These are phyloP conservation scores for Prototheca cutis DNA, from an alignment of 163 green algal species.

Conservation along the genomic window DNA sequence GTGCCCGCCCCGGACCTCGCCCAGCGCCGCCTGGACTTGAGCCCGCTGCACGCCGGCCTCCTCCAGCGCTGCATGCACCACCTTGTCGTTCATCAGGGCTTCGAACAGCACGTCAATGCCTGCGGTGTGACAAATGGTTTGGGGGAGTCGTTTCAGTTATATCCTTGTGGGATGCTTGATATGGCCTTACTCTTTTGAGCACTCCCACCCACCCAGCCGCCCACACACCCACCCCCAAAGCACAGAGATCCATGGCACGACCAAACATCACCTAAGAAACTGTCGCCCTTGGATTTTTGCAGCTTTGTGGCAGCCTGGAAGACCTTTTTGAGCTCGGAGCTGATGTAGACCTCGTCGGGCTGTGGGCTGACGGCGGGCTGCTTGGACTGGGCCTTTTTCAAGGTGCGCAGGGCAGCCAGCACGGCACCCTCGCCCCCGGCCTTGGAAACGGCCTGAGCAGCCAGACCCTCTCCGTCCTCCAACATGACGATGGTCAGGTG, in stretches of 20 bases:
- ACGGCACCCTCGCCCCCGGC: constrained; percentile 37
- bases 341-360: constrained; percentile 40
- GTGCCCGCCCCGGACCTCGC: constrained; percentile 20
- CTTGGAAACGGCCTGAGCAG: constrained; percentile 19
- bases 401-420: constrained; percentile 35
- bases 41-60: constrained; percentile 52
- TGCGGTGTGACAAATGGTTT: neutral
- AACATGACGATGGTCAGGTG: constrained; percentile 63
- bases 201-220: too few species aligned
- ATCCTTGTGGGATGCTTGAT: too few species aligned
- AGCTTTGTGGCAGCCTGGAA: constrained; percentile 36
- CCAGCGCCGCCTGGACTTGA: constrained; percentile 32
- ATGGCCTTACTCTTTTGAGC: too few species aligned
- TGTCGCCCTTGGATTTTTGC: constrained; percentile 57
- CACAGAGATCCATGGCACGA: too few species aligned
- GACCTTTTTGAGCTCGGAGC: constrained; percentile 30
- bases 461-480: constrained; percentile 53
- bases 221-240: neutral
- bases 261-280: constrained; percentile 56
- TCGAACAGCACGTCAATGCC: constrained; percentile 53
- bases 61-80: constrained; percentile 25
- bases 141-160: too few species aligned
- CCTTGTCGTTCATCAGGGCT: constrained; percentile 39
- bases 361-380: constrained; percentile 56
- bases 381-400: constrained; percentile 46